A percentile compares a stretch with the other conserved stretches of the same genome.
These are phyloP conservation scores for Collybia sp. DNA, from an alignment of 768 basidiomycete genomes.

Conservation along the genomic window DNA sequence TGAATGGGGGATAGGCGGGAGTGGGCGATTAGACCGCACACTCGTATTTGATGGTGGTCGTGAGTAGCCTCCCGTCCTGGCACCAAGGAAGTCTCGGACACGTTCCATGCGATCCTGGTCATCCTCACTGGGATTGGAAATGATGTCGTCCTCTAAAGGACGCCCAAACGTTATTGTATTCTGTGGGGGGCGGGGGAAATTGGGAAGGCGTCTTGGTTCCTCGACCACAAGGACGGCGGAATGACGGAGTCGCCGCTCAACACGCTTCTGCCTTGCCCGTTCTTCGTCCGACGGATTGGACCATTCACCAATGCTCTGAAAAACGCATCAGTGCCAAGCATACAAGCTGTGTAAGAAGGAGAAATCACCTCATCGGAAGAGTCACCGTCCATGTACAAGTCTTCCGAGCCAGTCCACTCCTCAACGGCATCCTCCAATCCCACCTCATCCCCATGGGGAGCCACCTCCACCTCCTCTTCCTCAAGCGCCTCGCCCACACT, in stretches of 20 bases:
- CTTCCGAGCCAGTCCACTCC: constrained; percentile 86
- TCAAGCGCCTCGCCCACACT: constrained; percentile 37
- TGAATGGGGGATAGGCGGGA: constrained; percentile 62
- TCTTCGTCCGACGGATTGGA: constrained; percentile 92
- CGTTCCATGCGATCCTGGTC: constrained; percentile 25
- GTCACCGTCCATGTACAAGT: constrained; percentile 43
- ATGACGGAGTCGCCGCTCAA: constrained; percentile 58
- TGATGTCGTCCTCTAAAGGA: constrained; percentile 53
- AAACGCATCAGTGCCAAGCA: constrained; percentile 1
- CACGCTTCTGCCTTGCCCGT: constrained; percentile 62
- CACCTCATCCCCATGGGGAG: neutral
- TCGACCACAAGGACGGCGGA: constrained; percentile 41
- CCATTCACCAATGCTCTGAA: constrained; percentile 81
- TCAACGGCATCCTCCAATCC: constrained; percentile 38
- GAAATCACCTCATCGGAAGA: constrained; percentile 57
- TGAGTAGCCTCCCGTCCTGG: constrained; percentile 37
- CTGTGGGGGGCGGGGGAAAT: constrained; percentile 75
- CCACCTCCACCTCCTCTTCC: constrained; percentile 15
- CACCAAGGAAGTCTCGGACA: constrained; percentile 39
- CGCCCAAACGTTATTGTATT: constrained; percentile 37
- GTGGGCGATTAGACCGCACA: constrained; percentile 38
- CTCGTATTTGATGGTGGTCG: constrained; percentile 40
- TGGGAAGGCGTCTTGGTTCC: constrained; percentile 65
- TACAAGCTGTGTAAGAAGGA: constrained; percentile 14
- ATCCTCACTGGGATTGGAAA: constrained; percentile 88